phyloP scores from a whole-genome alignment of 202 grass and related monocot species.

The Bolboschoenoplectus hybrid region DNA sequence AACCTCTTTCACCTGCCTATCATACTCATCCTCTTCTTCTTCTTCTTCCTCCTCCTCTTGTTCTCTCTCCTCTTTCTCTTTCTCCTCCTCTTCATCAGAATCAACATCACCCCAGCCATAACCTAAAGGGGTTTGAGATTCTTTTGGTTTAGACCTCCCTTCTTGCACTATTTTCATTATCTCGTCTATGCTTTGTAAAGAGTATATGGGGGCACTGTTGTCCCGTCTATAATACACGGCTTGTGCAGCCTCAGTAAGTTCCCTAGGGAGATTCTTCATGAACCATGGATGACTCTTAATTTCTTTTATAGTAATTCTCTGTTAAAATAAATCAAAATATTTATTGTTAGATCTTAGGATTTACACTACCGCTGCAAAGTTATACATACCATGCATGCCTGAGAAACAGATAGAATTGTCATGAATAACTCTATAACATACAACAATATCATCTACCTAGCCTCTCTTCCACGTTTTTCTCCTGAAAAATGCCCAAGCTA shows the following conservation, averaged over 20 bases:
- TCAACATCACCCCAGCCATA: slow-evolving; percentile 50
- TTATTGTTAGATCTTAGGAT: slow-evolving; percentile 20
- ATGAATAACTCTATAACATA: background rate
- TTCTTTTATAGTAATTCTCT: slow-evolving; percentile 96
- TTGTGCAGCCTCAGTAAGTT: slow-evolving; percentile 72
- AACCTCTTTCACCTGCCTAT: slow-evolving; percentile 73
- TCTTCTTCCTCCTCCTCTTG: slow-evolving; percentile 42
- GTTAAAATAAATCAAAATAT: slow-evolving; percentile 36
- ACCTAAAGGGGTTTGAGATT: slow-evolving; percentile 44
- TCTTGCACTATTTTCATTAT: slow-evolving; percentile 79
- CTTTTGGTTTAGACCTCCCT: slow-evolving; percentile 65
- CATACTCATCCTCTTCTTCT: slow-evolving; percentile 66
- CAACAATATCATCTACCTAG: background rate
- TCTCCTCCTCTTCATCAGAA: slow-evolving; percentile 56
- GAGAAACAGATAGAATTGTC: background rate
- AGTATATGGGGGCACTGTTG: slow-evolving; percentile 66
- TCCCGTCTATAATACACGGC: slow-evolving; percentile 73
- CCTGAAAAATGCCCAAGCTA: background rate
- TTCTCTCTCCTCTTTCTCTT: slow-evolving; percentile 43
- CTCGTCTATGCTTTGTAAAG: slow-evolving; percentile 72
- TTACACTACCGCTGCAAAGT: background rate
- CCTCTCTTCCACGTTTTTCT: background rate
- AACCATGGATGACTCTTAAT: slow-evolving; percentile 98
- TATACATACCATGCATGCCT: background rate
- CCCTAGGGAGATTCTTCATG: slow-evolving; percentile 86